Percentiles rank a stretch among this genome's conserved stretches.
Conservation (phyloP, 148 eudicot species). For the Silene latifolia region DNA sequence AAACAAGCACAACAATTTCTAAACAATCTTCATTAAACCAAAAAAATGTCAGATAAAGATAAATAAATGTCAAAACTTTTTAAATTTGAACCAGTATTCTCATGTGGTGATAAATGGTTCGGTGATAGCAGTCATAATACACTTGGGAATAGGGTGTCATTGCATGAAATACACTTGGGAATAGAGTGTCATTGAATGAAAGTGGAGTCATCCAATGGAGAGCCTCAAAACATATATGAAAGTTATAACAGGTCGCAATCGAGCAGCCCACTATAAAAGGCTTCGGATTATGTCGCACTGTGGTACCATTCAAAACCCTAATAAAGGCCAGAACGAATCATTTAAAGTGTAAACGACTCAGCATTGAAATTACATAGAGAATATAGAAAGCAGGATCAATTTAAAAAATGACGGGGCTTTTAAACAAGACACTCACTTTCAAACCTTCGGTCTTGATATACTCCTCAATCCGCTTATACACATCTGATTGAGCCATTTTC, state of each 20-base stretch:
- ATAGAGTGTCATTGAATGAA: too few species aligned
- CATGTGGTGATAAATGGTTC: not conserved
- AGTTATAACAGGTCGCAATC: not conserved
- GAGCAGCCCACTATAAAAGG: not conserved
- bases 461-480: conserved; percentile 34
- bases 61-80: not conserved
- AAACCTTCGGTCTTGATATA: conserved; percentile 40
- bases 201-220: too few species aligned
- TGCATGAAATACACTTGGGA: too few species aligned
- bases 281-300: not conserved
- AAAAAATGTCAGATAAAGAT: not conserved
- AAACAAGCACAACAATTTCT: not conserved
- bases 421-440: conserved; percentile 34
- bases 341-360: not conserved
- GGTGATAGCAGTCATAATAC: not conserved
- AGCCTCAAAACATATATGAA: too few species aligned
- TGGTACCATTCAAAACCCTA: too few species aligned
- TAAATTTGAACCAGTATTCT: not conserved
- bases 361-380: not conserved
- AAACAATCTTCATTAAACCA: not conserved
- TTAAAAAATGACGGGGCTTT: not conserved
- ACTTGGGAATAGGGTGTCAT: not conserved
- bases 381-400: not conserved
- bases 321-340: too few species aligned
- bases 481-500: conserved; percentile 44